Evolutionary conservation across 1,284 basidiomycete genomes (phyloP).

Genomic region (Exobasidium cylindrosporum): DNA sequence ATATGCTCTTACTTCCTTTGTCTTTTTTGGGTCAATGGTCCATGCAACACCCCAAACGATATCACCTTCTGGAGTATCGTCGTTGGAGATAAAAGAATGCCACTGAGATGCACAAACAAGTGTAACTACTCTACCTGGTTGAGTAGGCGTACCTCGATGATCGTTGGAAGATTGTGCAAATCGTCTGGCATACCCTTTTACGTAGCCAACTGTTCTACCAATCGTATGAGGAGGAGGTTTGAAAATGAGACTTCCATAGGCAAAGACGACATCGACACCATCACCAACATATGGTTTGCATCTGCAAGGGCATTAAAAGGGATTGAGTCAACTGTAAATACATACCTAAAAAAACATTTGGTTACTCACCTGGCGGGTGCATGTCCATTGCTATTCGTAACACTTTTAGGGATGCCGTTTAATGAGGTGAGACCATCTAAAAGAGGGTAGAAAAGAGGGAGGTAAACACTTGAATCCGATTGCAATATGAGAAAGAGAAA

Average conservation of each 20-base stretch:
- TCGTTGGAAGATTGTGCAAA: constrained; percentile 85
- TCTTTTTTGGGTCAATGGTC: constrained; percentile 73
- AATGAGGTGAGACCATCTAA: background rate
- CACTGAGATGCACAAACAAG: constrained; percentile 80
- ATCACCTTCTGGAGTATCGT: constrained; percentile 41
- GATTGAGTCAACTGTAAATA: background rate
- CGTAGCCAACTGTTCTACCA: constrained; percentile 64
- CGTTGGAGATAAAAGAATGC: constrained; percentile 57
- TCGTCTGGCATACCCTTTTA: constrained; percentile 78
- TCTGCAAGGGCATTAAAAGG: background rate
- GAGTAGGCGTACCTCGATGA: constrained; percentile 59
- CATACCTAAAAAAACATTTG: background rate
- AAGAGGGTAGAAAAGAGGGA: background rate
- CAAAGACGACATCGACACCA: constrained; percentile 28
- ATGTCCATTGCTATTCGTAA: background rate
- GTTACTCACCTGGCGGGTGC: constrained; percentile 3
- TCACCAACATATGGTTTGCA: background rate
- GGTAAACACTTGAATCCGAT: background rate
- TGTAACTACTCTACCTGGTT: constrained; percentile 74
- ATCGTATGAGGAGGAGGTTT: constrained; percentile 53
- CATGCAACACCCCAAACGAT: constrained; percentile 82
- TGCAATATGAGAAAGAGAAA: background rate
- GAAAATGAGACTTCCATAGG: constrained; percentile 52
- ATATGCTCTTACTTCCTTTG: constrained; percentile 72
- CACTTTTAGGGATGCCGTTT: background rate